Base-by-base conservation (phyloP, 805 yeast species). In the Kuraishia piskuri region DNA sequence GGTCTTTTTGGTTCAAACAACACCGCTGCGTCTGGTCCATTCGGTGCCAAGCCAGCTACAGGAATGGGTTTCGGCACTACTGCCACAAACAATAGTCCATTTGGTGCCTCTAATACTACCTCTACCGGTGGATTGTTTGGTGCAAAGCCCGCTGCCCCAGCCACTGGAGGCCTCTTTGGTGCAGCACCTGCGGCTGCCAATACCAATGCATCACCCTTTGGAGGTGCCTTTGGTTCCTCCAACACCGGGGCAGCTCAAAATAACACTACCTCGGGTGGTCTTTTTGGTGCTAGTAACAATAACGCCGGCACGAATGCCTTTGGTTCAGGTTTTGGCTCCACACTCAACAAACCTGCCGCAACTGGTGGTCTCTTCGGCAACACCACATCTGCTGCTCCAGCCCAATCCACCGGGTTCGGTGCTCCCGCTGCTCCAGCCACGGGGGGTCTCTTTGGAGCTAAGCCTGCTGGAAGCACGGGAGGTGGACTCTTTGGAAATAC, bases 281-380 rank as follows among this genome's bases (percentile, higher is more conserved):
- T 53, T 8, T 53, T 53, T 45, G 55, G 55, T 20, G 54, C 57
- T 25, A 46, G 45, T 20, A 50, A 45, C 50, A 36, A 22, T 7
- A 14, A 52, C 46, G 9, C 23, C 17, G 25, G 21, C 50, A 36
- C 26, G 14, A 26, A 50, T 5, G 5, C 53, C 19, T 22, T 56
- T 20, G 47, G 53, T 7, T 49, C 51, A n/a, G 50, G 58, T n/a
- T 55, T 58, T 46, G 60, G 22, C 57, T 61, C 54, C 58, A 31
- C 40, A n/a, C 40, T 31, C 17, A 31, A 31, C 53, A 31, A 53
- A 22, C 48, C 53, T 22, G 52, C 61, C 19, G 47, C 71, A 22
- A 62, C 72, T 24, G 78, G 79, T 40, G 81, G 80, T 3, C 55
- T 75, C 25, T 76, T 76, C 60, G 79, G 80, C 17, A 60, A 59